A percentile compares a stretch with the other conserved stretches of the same genome.
Conservation (phyloP, 164 flowering plant species). For the Annona cherimola region DNA sequence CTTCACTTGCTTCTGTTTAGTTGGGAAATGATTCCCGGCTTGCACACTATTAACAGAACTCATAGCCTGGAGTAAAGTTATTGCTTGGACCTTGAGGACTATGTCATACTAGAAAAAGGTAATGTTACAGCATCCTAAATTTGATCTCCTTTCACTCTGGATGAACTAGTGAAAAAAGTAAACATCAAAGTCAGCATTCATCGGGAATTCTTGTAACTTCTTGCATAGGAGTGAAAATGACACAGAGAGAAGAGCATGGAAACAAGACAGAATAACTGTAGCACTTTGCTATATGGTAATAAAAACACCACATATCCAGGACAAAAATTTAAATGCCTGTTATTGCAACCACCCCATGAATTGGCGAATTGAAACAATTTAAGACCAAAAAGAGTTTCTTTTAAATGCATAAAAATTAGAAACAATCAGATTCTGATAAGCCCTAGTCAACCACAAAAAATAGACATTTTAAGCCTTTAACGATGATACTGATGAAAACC, state of each 20-base stretch:
- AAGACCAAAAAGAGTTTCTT: too few species aligned
- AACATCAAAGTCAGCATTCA: background rate
- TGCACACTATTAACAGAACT: background rate
- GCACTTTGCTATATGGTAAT: background rate
- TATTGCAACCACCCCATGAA: too few species aligned
- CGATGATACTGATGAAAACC: too few species aligned
- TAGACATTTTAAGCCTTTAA: too few species aligned
- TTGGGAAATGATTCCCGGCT: background rate
- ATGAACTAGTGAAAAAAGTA: background rate
- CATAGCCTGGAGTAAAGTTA: constrained; percentile 5
- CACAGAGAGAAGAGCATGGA: too few species aligned
- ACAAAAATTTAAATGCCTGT: background rate
- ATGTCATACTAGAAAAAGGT: background rate
- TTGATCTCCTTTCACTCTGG: background rate
- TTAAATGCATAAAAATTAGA: too few species aligned
- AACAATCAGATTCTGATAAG: too few species aligned
- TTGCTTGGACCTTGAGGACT: background rate
- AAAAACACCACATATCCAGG: background rate
- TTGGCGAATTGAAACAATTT: too few species aligned
- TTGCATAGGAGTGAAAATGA: background rate
- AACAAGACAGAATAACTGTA: too few species aligned
- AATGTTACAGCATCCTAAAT: background rate
- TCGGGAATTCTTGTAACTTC: background rate
- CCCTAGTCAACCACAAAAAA: too few species aligned
- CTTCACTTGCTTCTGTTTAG: background rate